These are phyloP conservation scores for Endotrypanum monterogeii DNA, from an alignment of 208 protist genomes.

Conservation along the genomic window DNA sequence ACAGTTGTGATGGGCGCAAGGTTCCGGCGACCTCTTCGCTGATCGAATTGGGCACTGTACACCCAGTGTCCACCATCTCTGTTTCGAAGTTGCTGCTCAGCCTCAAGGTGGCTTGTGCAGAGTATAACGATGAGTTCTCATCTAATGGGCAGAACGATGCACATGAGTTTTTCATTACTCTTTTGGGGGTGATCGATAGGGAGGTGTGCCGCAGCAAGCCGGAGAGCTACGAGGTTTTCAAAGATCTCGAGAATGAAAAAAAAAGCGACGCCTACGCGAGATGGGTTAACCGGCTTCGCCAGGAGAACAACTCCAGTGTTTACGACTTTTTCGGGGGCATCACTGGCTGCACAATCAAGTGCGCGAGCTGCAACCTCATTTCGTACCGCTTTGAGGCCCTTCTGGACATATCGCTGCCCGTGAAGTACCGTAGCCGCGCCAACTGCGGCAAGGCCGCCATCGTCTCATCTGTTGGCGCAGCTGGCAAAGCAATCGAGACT, in stretches of 20 bases:
- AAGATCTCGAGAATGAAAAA: constrained; percentile 57
- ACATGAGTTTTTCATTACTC: constrained; percentile 90
- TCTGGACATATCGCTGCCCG: constrained; percentile 75
- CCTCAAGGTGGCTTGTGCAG: constrained; percentile 62
- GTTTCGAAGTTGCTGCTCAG: constrained; percentile 43
- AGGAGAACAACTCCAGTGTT: constrained; percentile 66
- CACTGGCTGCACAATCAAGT: constrained; percentile 51
- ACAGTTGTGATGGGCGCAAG: constrained; percentile 20
- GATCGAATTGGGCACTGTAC: constrained; percentile 37
- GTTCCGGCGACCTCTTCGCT: constrained; percentile 46
- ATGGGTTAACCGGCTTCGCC: constrained; percentile 50
- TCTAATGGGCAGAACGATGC: constrained; percentile 85
- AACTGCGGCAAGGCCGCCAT: not conserved
- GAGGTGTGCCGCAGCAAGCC: constrained; percentile 69
- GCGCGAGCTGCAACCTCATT: constrained; percentile 43
- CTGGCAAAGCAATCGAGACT: not conserved
- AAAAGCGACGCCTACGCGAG: constrained; percentile 52
- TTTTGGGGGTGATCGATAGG: constrained; percentile 88
- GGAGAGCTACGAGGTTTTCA: constrained; percentile 50
- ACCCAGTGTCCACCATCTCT: constrained; percentile 5
- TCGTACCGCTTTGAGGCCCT: constrained; percentile 80
- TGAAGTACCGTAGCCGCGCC: constrained; percentile 22
- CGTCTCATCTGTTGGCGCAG: not conserved
- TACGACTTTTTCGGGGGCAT: constrained; percentile 87
- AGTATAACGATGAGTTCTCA: constrained; percentile 76